phyloP scores from a whole-genome alignment of 345 rosid genomes.

The Orychophragmus violaceus region DNA sequence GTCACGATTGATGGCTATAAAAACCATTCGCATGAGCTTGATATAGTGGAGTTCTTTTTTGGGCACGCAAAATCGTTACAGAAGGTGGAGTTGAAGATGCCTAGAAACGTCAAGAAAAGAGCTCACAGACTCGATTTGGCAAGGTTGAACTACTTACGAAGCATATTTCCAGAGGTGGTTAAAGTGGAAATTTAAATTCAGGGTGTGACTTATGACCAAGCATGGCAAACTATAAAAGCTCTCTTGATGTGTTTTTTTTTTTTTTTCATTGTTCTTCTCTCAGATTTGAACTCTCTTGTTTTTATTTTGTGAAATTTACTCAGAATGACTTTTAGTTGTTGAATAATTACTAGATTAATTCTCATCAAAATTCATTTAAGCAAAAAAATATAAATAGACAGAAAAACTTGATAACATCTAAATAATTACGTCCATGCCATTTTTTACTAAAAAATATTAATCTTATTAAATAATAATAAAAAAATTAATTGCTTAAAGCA shows the following conservation, averaged over 20 bases:
- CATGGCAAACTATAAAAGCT: neutral
- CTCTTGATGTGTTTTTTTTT: neutral
- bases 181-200: neutral
- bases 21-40: constrained; percentile 6
- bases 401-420: no score
- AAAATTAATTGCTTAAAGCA: no score
- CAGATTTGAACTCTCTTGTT: neutral
- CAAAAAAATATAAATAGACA: no score
- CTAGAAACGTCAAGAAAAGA: neutral
- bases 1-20: constrained; percentile 21
- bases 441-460: no score
- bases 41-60: constrained; percentile 7
- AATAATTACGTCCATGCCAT: no score
- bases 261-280: neutral
- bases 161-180: neutral
- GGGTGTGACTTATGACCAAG: neutral
- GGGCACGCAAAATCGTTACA: neutral
- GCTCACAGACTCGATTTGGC: neutral
- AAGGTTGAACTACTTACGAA: neutral
- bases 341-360: no score
- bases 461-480: no score
- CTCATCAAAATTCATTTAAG: no score
- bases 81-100: neutral
- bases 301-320: neutral
- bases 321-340: no score